Base-by-base conservation (phyloP, 176 grass and related monocot species). In the Coix lacrymajobi region DNA sequence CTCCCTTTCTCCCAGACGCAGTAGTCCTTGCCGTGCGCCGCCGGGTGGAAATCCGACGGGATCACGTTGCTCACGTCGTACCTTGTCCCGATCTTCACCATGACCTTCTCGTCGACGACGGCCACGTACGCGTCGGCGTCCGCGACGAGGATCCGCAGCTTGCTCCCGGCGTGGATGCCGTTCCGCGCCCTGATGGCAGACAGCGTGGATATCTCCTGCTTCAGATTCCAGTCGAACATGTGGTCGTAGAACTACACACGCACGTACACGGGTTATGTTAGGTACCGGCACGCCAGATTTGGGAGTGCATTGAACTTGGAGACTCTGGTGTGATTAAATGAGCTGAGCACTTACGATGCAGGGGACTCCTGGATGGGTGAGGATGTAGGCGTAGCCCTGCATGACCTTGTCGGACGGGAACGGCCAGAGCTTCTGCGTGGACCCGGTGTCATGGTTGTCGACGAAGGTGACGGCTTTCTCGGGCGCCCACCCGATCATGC, bases 381-480 rank as follows among this genome's bases (percentile, higher is more conserved):
- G 85, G 77, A 97, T 94, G 79, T 97, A 97, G 8, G 89, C 91
- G 22, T 97, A 97, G 49, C 91, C 91, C 70, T 88, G 79, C 87
- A 94, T 97, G 71, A 94, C 79, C 87, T 92, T 97, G 45, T 94
- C 91, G 15, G 87, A 56, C 14, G 94, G 91, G 61, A 97, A 97
- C 20, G 91, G 89, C 91, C 91, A 97, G 4, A 87, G n/a, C 37
- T 41, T 76, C 73, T 97, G 89, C 14, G 94, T 94, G 0, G 87
- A 97, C 11, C 87, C 91, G 2, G 94, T 97, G 43, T 97, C 89
- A n/a, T 97, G 91, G 44, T 94, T 97, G 15, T 97, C 94, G 1
- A 97, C 8, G 71, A 97, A 97, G 5, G 94, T 94, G 52, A 92
- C 90, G 3, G 87, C 82, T 78, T 85, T 95, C 74, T 95, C 90